phyloP scores from a whole-genome alignment of 1,139 yeast species.

The Magnusiomyces ingens region DNA sequence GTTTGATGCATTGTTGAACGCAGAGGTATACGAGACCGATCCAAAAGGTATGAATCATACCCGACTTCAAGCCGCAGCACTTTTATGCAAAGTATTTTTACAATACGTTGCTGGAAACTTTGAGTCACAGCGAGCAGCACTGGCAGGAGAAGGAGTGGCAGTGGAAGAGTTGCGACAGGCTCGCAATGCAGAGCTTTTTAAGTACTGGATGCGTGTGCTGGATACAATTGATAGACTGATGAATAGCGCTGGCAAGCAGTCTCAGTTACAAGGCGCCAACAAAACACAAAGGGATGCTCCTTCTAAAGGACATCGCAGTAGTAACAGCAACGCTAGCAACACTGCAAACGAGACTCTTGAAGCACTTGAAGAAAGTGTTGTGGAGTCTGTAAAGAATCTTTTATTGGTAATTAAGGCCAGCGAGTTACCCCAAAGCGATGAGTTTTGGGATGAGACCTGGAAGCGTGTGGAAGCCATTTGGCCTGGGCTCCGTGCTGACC shows the following conservation, averaged over 20 bases:
- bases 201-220: conserved; percentile 41
- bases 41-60: conserved; percentile 56
- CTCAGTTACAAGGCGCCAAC: not conserved
- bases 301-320: not conserved
- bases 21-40: conserved; percentile 62
- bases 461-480: conserved; percentile 39
- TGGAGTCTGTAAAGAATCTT: conserved; percentile 59
- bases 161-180: conserved; percentile 31
- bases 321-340: not conserved
- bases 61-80: conserved; percentile 57
- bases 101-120: conserved; percentile 41
- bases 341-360: not conserved
- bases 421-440: conserved; percentile 28
- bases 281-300: not conserved
- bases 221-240: conserved; percentile 44
- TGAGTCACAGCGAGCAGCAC: not conserved
- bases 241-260: conserved; percentile 26
- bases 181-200: conserved; percentile 31
- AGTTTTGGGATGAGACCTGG: conserved; percentile 41
- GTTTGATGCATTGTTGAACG: conserved; percentile 56
- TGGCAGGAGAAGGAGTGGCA: not conserved
- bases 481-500: conserved; percentile 39
- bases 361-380: conserved; percentile 47
- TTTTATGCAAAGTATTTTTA: conserved; percentile 67
- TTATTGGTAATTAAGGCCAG: conserved; percentile 38